phyloP scores from a whole-genome alignment of 176 grass and related monocot species.

The Ensete ventricosum region DNA sequence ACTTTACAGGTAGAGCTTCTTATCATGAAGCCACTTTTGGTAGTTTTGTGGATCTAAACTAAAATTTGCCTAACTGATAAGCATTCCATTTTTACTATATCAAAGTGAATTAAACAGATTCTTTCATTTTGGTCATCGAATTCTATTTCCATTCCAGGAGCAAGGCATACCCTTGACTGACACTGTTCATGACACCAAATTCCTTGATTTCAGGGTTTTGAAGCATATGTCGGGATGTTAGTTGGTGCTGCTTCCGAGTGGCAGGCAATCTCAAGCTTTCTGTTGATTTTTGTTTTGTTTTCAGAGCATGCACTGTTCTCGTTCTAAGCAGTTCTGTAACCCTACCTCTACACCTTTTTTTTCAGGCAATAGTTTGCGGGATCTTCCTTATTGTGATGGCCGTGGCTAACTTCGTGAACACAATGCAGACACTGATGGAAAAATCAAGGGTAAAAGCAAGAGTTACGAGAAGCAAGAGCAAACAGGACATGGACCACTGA shows the following conservation, averaged over 20 bases:
- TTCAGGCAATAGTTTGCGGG: constrained; percentile 19
- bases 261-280: constrained; percentile 8
- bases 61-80: neutral
- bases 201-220: constrained; percentile 12
- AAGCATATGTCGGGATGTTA: constrained; percentile 15
- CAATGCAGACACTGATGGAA: constrained; percentile 16
- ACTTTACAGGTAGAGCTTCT: constrained; percentile 7
- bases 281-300: neutral
- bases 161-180: neutral
- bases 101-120: too few relatives aligned
- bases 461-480: constrained; percentile 3
- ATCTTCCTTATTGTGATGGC: constrained; percentile 19
- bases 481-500: neutral
- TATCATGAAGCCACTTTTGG: neutral
- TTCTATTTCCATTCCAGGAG: neutral
- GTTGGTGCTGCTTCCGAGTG: constrained; percentile 14
- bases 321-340: neutral
- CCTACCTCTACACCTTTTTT: neutral
- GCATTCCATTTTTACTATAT: too few relatives aligned
- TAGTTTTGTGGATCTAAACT: neutral
- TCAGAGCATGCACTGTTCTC: neutral
- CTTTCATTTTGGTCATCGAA: neutral
- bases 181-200: too few relatives aligned
- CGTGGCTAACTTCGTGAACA: constrained; percentile 19
- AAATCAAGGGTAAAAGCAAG: constrained; percentile 21